phyloP scores from a whole-genome alignment of 1,139 yeast species.

The Suhomyces anneliseae region DNA sequence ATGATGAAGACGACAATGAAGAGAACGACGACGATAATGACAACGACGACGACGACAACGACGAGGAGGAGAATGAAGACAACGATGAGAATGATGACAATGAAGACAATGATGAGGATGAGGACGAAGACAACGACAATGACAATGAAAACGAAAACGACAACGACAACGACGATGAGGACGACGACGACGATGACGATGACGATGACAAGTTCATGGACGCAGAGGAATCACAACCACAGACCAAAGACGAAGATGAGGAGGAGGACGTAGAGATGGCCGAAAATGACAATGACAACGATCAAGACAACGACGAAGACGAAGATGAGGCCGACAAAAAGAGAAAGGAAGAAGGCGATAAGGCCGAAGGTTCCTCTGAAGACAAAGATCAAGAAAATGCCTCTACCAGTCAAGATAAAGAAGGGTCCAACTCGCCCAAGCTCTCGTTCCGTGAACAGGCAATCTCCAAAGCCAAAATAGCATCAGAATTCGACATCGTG shows the following conservation, averaged over 20 bases:
- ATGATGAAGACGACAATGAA: constrained; percentile 15
- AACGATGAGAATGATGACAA: constrained; percentile 18
- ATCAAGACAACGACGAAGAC: constrained; percentile 11
- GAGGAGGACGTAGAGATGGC: constrained; percentile 5
- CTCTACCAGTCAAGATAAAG: constrained; percentile 14
- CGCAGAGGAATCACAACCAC: constrained; percentile 8
- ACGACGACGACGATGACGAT: constrained; percentile 18
- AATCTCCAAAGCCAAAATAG: constrained; percentile 42
- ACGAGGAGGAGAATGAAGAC: constrained; percentile 18
- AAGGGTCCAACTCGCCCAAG: constrained; percentile 8
- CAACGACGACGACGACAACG: constrained; percentile 16
- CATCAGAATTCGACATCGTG: constrained; percentile 55
- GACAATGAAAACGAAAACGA: constrained; percentile 15
- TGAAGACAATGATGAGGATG: constrained; percentile 16
- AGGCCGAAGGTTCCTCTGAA: no score
- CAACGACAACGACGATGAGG: constrained; percentile 17
- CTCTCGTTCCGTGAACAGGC: constrained; percentile 37
- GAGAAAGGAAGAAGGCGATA: constrained; percentile 10
- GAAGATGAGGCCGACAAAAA: constrained; percentile 11
- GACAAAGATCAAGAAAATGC: constrained; percentile 11
- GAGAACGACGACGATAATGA: constrained; percentile 18
- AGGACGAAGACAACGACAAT: constrained; percentile 15
- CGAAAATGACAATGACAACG: neutral
- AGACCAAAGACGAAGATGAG: constrained; percentile 5
- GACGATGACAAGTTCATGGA: constrained; percentile 11